Percentiles rank a stretch among this genome's conserved stretches.
Conservation (phyloP, 139 green algal genomes). For the Mesotaenium endlicherianum region DNA sequence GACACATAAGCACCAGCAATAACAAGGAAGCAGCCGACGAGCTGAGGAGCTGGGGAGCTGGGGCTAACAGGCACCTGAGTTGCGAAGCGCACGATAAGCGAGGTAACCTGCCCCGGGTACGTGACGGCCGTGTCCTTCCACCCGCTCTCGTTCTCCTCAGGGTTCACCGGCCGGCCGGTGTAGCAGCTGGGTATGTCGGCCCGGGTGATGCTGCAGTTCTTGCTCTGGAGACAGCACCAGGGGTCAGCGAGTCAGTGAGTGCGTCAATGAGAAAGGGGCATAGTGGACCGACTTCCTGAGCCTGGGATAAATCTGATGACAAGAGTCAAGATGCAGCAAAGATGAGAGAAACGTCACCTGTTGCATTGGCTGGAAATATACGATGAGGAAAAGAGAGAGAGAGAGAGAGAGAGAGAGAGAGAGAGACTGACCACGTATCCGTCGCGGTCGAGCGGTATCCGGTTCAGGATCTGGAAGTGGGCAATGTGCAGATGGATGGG, state of each 20-base stretch:
- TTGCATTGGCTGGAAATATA: not conserved
- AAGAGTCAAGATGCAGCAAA: not conserved
- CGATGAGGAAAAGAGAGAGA: too few species aligned
- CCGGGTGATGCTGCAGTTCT: too few species aligned
- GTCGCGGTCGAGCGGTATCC: conserved; percentile 3
- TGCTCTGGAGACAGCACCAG: not conserved
- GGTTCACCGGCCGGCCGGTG: not conserved
- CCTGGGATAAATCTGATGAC: not conserved
- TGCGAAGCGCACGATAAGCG: conserved; percentile 4
- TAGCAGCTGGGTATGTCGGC: conserved; percentile 1
- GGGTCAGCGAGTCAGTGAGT: too few species aligned
- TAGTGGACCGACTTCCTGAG: not conserved
- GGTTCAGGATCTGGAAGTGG: conserved; percentile 3
- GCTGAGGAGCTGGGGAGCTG: too few species aligned
- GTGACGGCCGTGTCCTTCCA: conserved; percentile 24
- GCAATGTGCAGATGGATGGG: conserved; percentile 34
- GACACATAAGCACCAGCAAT: too few species aligned
- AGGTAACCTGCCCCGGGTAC: conserved; percentile 1
- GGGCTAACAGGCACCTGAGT: too few species aligned
- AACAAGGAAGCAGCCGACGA: too few species aligned
- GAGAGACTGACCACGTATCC: not conserved
- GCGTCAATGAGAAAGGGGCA: too few species aligned
- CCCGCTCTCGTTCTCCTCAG: conserved; percentile 1
- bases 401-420: too few species aligned
- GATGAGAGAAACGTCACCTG: not conserved